Base-by-base conservation (phyloP, 2,329 filamentous ascomycete genomes). In the Penicillium sp. region DNA sequence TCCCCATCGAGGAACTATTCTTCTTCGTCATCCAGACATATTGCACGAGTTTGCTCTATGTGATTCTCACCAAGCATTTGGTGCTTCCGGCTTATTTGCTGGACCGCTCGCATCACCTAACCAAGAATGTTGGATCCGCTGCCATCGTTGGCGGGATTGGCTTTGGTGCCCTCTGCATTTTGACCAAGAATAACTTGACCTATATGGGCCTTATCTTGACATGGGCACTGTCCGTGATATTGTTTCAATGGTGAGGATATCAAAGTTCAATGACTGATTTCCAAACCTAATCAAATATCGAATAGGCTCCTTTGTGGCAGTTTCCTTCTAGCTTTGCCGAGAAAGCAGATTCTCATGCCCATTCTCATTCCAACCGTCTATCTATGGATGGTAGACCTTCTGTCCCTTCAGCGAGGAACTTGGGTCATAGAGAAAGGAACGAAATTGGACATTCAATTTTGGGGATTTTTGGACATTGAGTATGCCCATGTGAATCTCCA, bases 21-120 rank as follows among this genome's bases (percentile, higher is more conserved):
- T 92, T 92, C 81, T 92, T 92, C 71, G 75, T 90, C 20, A 84
- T 92, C 25, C 90, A 92, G 75, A 91, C 89, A 1, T 91, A 90
- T 73, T 90, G 86, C 42, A 71, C 70, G 11, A 57, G 68, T 68
- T 75, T 91, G 52, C 71, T 92, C 8, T 92, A 91, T 68, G 79
- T 90, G 10, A 74, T 91, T 1, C 72, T 88, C 20, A 90, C 83
- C 74, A 90, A 89, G 71, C 81, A 86, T 0, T 80, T 82, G 11
- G 78, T 89, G 7, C 81, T 89, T 57, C 78, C 84, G 2, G 73
- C 74, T 14, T 84, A 84, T 64, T 72, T 88, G 47, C 77, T 76
- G 28, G 75, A 76, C 59, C 77, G 80, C 62, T 57, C 56, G 25
- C 57, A 68, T 42, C 47, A 51, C 6, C 15, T 25, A 1, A 31